These are phyloP conservation scores for Lobulomyces angularis DNA, from an alignment of 192 early-diverging fungal species.

Conservation along the genomic window DNA sequence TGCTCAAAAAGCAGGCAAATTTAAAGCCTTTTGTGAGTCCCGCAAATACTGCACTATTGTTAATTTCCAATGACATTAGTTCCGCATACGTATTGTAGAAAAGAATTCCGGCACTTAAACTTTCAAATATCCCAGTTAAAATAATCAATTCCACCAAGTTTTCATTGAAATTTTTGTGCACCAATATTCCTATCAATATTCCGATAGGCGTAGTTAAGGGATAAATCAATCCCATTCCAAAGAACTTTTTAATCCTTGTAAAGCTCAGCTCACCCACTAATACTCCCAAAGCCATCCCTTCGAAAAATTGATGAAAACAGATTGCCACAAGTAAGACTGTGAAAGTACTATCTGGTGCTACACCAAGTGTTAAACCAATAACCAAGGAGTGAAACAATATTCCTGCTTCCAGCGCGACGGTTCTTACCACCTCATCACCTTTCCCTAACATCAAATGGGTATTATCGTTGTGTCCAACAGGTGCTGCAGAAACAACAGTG, in stretches of 20 bases:
- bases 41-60: constrained; percentile 35
- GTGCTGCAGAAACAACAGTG: no score
- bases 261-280: constrained; percentile 3
- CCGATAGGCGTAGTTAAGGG: constrained; percentile 74
- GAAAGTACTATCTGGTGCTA: constrained; percentile 13
- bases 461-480: no score
- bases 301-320: constrained; percentile 33
- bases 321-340: constrained; percentile 27
- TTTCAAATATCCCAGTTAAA: constrained; percentile 64
- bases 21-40: constrained; percentile 18
- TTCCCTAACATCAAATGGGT: neutral
- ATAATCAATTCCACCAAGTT: constrained; percentile 38
- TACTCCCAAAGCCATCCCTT: constrained; percentile 23
- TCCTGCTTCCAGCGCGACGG: constrained; percentile 28
- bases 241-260: neutral
- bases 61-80: constrained; percentile 61
- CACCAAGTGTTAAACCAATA: constrained; percentile 32
- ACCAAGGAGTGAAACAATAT: constrained; percentile 33
- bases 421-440: constrained; percentile 5
- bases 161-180: constrained; percentile 47
- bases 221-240: constrained; percentile 32
- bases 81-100: constrained; percentile 66
- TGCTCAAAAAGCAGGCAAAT: constrained; percentile 33
- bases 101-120: constrained; percentile 68
- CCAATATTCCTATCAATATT: constrained; percentile 60